Evolutionary conservation across 2,329 filamentous ascomycete genomes (phyloP).

Genomic region (Chaetothyriales sp.): DNA sequence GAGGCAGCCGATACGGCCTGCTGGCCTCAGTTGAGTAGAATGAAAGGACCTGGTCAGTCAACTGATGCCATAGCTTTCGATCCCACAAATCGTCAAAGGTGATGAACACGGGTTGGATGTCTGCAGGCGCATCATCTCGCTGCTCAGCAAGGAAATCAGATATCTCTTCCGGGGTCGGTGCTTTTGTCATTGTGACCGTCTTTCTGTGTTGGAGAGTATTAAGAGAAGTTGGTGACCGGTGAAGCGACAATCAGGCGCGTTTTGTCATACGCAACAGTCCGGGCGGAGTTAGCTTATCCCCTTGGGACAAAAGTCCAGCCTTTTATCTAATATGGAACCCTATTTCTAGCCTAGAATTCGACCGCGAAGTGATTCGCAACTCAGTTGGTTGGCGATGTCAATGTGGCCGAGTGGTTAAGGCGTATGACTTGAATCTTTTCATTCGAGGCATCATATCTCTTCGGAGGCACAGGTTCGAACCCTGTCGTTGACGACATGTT

Average conservation of each 20-base stretch:
- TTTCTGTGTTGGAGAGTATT: not conserved
- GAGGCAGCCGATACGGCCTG: slow-evolving; percentile 65
- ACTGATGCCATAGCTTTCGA: slow-evolving; percentile 96
- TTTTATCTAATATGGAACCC: not conserved
- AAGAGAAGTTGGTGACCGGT: not conserved
- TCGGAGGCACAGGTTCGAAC: slow-evolving; percentile 17
- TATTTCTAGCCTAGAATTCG: not conserved
- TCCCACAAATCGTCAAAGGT: slow-evolving; percentile 96
- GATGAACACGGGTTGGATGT: slow-evolving; percentile 75
- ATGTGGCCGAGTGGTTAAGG: slow-evolving; percentile 5
- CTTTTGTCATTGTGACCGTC: slow-evolving; percentile 7
- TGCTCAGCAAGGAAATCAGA: slow-evolving; percentile 83
- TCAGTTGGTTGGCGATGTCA: no score
- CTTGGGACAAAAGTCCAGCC: not conserved
- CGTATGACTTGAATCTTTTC: slow-evolving; percentile 8
- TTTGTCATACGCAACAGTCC: not conserved
- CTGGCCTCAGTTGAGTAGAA: slow-evolving; percentile 79
- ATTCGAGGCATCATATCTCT: slow-evolving; percentile 10
- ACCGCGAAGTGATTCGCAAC: not conserved
- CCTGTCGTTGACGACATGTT: slow-evolving; percentile 8
- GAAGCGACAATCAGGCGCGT: not conserved
- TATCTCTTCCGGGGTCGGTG: slow-evolving; percentile 34
- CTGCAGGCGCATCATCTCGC: slow-evolving; percentile 72
- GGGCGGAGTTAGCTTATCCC: not conserved
- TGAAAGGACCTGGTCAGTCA: slow-evolving; percentile 72